Evolutionary conservation across 1,284 basidiomycete genomes (phyloP).

Genomic region (Clitocybe nebularis): DNA sequence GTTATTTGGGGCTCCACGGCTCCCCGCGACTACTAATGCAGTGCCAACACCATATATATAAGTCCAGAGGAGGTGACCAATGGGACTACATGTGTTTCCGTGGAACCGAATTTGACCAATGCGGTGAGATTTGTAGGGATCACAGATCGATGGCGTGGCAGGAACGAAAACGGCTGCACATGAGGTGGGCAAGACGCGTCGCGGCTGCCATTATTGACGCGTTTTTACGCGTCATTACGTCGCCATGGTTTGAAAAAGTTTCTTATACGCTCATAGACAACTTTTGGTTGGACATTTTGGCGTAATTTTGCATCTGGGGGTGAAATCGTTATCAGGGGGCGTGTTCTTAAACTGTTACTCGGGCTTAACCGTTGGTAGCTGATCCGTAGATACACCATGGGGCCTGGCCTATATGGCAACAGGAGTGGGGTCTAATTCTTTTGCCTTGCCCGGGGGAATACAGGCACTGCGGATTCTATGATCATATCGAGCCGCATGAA

Average conservation of each 20-base stretch:
- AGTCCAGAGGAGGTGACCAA: slow-evolving; percentile 1
- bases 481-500: slow-evolving; percentile 9
- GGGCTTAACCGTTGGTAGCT: slow-evolving; percentile 24
- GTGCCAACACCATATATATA: background rate
- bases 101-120: slow-evolving; percentile 24
- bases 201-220: slow-evolving; percentile 26
- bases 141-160: slow-evolving; percentile 19
- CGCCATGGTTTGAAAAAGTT: slow-evolving; percentile 5
- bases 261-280: slow-evolving; percentile 9
- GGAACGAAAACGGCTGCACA: slow-evolving; percentile 10
- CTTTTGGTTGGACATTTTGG: too few species aligned
- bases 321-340: slow-evolving; percentile 10
- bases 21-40: background rate
- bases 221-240: slow-evolving; percentile 41
- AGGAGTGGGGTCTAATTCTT: slow-evolving; percentile 3
- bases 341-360: slow-evolving; percentile 11
- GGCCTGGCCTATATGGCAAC: slow-evolving; percentile 5
- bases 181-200: slow-evolving; percentile 24
- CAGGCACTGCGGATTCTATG: slow-evolving; percentile 2
- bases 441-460: background rate
- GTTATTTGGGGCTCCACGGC: background rate
- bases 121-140: slow-evolving; percentile 21
- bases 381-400: slow-evolving; percentile 30
- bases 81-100: slow-evolving; percentile 5
- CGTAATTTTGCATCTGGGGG: slow-evolving; percentile 21